Conservation (phyloP, 2,329 filamentous ascomycete genomes). For the Xylariomycetidae sp. region DNA sequence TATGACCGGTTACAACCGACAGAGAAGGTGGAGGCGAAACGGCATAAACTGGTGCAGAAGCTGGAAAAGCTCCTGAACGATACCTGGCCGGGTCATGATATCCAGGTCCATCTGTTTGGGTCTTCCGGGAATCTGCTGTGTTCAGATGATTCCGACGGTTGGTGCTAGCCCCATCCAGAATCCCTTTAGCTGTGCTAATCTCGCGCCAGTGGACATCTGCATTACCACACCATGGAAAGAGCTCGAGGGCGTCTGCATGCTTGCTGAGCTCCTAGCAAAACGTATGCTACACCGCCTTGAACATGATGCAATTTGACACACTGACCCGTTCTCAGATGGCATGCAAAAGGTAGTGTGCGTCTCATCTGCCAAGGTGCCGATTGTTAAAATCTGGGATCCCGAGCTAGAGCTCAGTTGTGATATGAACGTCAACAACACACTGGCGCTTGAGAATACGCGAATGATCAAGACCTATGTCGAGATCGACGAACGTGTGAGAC, state of each 20-base stretch:
- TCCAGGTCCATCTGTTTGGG: slow-evolving; percentile 91
- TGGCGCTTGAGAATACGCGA: slow-evolving; percentile 90
- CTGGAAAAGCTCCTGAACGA: slow-evolving; percentile 82
- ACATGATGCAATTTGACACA: too few species aligned
- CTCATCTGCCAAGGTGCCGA: slow-evolving; percentile 90
- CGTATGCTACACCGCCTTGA: too few species aligned
- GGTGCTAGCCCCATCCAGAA: slow-evolving; percentile 26
- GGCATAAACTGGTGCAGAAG: slow-evolving; percentile 74
- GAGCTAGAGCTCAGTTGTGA: slow-evolving; percentile 85
- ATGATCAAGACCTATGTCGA: slow-evolving; percentile 98
- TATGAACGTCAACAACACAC: slow-evolving; percentile 97
- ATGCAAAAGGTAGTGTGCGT: slow-evolving; percentile 97
- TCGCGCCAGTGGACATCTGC: slow-evolving; percentile 90
- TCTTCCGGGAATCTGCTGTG: slow-evolving; percentile 93
- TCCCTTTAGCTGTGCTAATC: slow-evolving; percentile 24
- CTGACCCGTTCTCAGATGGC: slow-evolving; percentile 56
- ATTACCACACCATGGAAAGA: slow-evolving; percentile 88
- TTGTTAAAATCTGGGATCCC: slow-evolving; percentile 98
- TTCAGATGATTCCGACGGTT: slow-evolving; percentile 93
- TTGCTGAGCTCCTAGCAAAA: slow-evolving; percentile 78
- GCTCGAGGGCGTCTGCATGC: slow-evolving; percentile 81
- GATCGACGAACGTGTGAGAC: slow-evolving; percentile 83
- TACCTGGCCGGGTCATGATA: slow-evolving; percentile 86
- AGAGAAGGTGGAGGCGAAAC: slow-evolving; percentile 67
- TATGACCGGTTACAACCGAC: slow-evolving; percentile 84